A percentile compares a stretch with the other conserved stretches of the same genome.
phyloP scores from a whole-genome alignment of 2,329 filamentous ascomycete species.

The Alternaria hordeiaustralica region DNA sequence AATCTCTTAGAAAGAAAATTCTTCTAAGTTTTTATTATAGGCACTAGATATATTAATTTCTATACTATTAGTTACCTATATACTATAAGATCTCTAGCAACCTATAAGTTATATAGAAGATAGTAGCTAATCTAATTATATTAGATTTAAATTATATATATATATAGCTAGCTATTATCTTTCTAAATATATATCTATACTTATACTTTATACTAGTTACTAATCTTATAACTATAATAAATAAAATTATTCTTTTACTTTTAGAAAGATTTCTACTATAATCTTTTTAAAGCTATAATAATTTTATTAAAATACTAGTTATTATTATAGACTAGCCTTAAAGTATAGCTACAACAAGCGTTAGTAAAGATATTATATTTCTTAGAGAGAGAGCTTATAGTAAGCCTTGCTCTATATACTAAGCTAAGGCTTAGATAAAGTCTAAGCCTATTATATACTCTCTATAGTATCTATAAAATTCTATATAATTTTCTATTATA shows the following conservation, averaged over 20 bases:
- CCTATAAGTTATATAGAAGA: slow-evolving; percentile 9
- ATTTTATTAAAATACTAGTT: not conserved
- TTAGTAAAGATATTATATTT: no score
- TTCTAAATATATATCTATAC: slow-evolving; percentile 24
- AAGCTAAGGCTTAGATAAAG: no score
- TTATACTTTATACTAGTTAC: slow-evolving; percentile 14
- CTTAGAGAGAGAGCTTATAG: no score
- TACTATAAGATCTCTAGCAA: not conserved
- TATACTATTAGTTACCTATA: not conserved
- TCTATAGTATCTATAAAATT: no score
- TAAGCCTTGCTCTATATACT: no score
- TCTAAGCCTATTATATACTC: no score
- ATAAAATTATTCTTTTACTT: slow-evolving; percentile 24
- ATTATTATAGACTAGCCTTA: no score
- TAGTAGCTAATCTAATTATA: slow-evolving; percentile 13
- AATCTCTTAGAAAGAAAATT: not conserved
- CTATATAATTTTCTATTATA: no score
- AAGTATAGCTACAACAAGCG: no score
- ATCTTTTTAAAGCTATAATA: slow-evolving; percentile 20
- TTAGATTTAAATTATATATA: slow-evolving; percentile 20
- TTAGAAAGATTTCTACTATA: slow-evolving; percentile 19
- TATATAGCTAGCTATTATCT: slow-evolving; percentile 18
- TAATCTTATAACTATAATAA: slow-evolving; percentile 17
- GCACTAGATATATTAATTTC: slow-evolving; percentile 10
- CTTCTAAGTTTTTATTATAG: slow-evolving; percentile 13